Evolutionary conservation across 2,329 filamentous ascomycete species (phyloP).

Genomic region (Samsoniella hepiali): DNA sequence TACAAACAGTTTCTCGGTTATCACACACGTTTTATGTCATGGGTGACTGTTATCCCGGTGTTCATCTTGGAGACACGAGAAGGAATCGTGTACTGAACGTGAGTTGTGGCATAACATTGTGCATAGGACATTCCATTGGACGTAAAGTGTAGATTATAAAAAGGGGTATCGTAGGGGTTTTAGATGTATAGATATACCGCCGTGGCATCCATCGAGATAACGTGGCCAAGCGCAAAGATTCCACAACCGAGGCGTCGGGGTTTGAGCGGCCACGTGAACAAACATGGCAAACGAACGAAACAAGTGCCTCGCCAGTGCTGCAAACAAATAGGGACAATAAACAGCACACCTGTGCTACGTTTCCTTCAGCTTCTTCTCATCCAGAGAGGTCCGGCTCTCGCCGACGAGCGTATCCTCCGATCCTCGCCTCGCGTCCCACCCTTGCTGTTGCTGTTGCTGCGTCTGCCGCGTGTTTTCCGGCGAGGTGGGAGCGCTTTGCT

Average conservation of each 20-base stretch:
- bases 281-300: neutral
- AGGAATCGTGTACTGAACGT: neutral
- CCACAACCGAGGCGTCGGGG: too few species aligned
- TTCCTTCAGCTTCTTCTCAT: neutral
- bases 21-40: neutral
- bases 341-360: neutral
- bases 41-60: too few species aligned
- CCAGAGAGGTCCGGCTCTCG: neutral
- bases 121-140: neutral
- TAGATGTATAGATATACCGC: neutral
- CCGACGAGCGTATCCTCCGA: conserved; percentile 8
- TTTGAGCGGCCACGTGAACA: neutral
- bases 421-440: neutral
- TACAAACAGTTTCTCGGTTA: neutral
- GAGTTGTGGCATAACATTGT: too few species aligned
- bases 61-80: too few species aligned
- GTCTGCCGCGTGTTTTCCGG: neutral
- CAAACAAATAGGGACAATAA: neutral
- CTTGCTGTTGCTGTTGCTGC: neutral
- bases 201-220: neutral
- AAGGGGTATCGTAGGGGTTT: neutral
- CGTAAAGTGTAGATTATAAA: neutral
- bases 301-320: neutral
- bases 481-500: too few species aligned
- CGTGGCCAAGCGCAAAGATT: neutral